Base-by-base conservation (phyloP, 352 stramenopile genomes). In the Phytophthora sp. region DNA sequence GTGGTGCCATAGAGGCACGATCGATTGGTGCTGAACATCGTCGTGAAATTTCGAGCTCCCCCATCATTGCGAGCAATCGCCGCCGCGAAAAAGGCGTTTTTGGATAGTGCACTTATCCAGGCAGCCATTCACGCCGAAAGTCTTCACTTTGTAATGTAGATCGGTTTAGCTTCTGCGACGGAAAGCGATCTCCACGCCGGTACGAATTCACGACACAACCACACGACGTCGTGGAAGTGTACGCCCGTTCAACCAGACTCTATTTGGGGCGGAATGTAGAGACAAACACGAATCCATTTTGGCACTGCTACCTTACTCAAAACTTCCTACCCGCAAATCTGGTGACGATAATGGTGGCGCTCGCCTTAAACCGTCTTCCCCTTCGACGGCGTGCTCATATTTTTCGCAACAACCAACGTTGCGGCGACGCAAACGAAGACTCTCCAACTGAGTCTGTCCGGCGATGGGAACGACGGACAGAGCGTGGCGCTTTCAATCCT, bases 381-480 rank as follows among this genome's bases (percentile, higher is more conserved):
- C 49, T 39, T 50, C 39, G 21, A 65, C 42, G 28, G 56, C 54
- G 34, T 72, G 62, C 55, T 72, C 56, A 72, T 68, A 68, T 44
- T 67, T 51, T 5, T 43, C 50, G 18, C 53, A 54, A 62, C 31
- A 17, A 49, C 20, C 27, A 45, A 63, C 13, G 21, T 54, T 58
- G 44, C 54, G 24, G 54, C 37, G 60, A 58, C 64, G 53, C 60
- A 69, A 69, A 69, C 44, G 44, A 23, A 65, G 59, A 63, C 41
- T 49, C 49, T 42, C 26, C 57, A 53, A 60, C 32, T 44, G 32
- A 69, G 51, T 37, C 20, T 21, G 44, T 51, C 58, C 15, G 44
- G 26, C 43, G 28, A 45, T 15, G 10, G 26, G 52, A 21, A 20
- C 15, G 42, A 34, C 42, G 39, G 50, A 55, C 39, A 44, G 38